Conservation (phyloP, 495 filamentous ascomycete genomes). For the Baudoinia panamericana region DNA sequence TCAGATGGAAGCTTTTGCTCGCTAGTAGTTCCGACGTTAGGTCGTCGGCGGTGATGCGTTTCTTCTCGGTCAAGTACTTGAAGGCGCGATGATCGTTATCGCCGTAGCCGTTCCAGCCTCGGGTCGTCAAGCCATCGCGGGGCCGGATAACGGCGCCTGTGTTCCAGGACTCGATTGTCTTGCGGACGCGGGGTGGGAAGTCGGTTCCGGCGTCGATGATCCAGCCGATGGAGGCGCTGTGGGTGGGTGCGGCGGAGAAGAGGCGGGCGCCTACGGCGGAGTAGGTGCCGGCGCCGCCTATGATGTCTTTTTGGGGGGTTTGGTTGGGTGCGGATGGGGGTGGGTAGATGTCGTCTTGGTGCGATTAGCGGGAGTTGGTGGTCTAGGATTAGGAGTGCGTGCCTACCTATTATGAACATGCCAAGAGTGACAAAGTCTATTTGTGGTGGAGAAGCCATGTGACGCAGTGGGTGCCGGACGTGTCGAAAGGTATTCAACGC, state of each 20-base stretch:
- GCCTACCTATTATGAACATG: constrained; percentile 88
- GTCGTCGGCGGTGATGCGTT: constrained; percentile 52
- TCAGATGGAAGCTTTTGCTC: constrained; percentile 72
- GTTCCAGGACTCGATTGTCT: constrained; percentile 53
- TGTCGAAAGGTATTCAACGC: too few species aligned
- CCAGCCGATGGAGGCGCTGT: constrained; percentile 56
- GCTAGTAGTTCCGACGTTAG: constrained; percentile 46
- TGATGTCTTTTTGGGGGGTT: constrained; percentile 47
- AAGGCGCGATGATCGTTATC: constrained; percentile 49
- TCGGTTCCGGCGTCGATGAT: constrained; percentile 82
- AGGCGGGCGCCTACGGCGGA: constrained; percentile 78
- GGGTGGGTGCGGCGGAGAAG: constrained; percentile 49
- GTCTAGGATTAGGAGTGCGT: neutral
- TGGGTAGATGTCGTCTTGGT: constrained; percentile 80
- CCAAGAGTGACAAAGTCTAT: constrained; percentile 48
- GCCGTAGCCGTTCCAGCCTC: constrained; percentile 82
- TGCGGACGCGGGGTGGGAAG: constrained; percentile 55
- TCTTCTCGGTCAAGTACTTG: constrained; percentile 75
- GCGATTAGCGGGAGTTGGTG: constrained; percentile 2
- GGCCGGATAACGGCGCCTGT: constrained; percentile 59
- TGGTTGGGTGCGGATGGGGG: constrained; percentile 39
- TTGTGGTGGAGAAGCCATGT: neutral
- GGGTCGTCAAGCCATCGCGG: constrained; percentile 59
- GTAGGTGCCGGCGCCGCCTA: constrained; percentile 80
- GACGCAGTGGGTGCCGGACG: too few species aligned